These are phyloP conservation scores for Roridomyces roridus DNA, from an alignment of 768 basidiomycete species.

Conservation along the genomic window DNA sequence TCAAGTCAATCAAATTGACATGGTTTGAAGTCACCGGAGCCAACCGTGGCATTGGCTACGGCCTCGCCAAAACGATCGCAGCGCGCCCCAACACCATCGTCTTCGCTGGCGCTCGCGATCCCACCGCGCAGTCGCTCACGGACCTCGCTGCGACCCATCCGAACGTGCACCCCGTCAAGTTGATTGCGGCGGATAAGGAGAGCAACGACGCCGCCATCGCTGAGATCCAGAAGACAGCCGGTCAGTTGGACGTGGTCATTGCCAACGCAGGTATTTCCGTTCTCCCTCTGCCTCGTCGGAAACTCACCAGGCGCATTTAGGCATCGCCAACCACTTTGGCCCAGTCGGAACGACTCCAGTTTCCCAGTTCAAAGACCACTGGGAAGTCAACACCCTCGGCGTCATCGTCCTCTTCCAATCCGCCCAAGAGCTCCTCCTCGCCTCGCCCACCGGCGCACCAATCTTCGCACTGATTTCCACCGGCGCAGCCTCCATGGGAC, in stretches of 20 bases:
- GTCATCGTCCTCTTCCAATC: conserved; percentile 6
- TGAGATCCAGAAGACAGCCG: neutral
- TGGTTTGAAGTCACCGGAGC: conserved; percentile 3
- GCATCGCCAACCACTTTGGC: neutral
- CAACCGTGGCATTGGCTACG: conserved; percentile 10
- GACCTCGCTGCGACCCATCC: too few species aligned
- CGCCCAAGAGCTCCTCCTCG: conserved; percentile 1
- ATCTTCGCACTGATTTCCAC: neutral
- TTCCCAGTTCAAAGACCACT: neutral
- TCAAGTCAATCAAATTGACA: too few species aligned
- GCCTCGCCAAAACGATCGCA: neutral
- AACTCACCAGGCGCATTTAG: neutral
- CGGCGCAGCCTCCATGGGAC: neutral
- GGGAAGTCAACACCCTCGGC: conserved; percentile 9
- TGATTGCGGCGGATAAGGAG: neutral
- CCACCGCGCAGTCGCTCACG: too few species aligned
- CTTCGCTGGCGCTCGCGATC: too few species aligned
- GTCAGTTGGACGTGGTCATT: conserved; percentile 2
- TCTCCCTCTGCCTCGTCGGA: too few species aligned
- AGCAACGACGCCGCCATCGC: conserved; percentile 2
- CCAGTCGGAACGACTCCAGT: neutral
- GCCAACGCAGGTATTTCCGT: neutral
- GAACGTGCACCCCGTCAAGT: neutral
- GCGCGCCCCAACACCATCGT: too few species aligned
- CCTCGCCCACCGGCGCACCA: neutral